Evolutionary conservation across 345 rosid genomes (phyloP), one percentile per base, ranked within the genome.

Genomic region (Laguncularia racemosa): DNA sequence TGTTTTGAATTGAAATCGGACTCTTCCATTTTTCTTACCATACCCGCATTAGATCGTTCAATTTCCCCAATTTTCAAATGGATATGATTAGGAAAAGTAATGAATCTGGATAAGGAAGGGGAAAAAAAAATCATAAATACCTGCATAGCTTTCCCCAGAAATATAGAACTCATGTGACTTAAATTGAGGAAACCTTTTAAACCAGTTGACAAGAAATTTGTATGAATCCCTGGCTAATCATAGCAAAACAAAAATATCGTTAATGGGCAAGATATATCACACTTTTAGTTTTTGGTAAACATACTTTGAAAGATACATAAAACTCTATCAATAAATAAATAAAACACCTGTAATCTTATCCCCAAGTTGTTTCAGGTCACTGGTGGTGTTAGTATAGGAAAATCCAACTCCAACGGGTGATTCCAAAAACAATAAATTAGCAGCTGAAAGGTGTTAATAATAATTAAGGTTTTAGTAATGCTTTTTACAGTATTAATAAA

Each of bases 61-160:
- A n/a, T n/a, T n/a, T n/a, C n/a, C n/a, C n/a, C n/a, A n/a, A n/a
- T n/a, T n/a, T n/a, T n/a, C n/a, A n/a, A n/a, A n/a, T n/a, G n/a
- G n/a, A n/a, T n/a, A n/a, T n/a, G n/a, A n/a, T n/a, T n/a, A 46
- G 16, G 16, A 46, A 9, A 9, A 26, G 28, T 26, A 6, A 26
- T 2, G 28, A 26, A 6, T 26, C 28, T 6, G 6, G 28, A 26
- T 26, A 26, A 6, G n/a, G n/a, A n/a, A n/a, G n/a, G n/a, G n/a
- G n/a, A n/a, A 2, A 2, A 46, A 46, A 13, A 2, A 2, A 46
- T n/a, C 16, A 17, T 1, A 18, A 0, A 2, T 61, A 85, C 96
- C 96, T 14, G 95, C 96, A 44, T 89, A 86, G 76, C 95, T 86
- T 68, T 89, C 95, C 53, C 96, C 95, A 1, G 95, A 65, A 20